Conservation (phyloP, 768 basidiomycete species). For the Agrocybe pediades region DNA sequence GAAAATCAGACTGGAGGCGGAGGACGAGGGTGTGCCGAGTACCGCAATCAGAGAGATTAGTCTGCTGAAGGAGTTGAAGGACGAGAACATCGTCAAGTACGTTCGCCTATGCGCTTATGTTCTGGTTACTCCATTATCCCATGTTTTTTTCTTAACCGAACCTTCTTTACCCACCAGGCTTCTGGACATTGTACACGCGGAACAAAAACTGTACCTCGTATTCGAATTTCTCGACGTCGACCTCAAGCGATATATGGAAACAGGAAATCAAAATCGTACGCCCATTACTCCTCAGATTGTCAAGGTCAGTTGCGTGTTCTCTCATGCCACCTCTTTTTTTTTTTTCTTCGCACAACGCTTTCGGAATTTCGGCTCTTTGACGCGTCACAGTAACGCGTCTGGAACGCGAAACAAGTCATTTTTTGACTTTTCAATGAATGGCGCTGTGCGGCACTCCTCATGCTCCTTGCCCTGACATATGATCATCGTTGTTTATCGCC, state of each 20-base stretch:
- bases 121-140: too few species aligned
- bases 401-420: slow-evolving; percentile 13
- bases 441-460: neutral
- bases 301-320: slow-evolving; percentile 65
- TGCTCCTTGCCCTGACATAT: slow-evolving; percentile 6
- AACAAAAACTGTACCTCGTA: slow-evolving; percentile 96
- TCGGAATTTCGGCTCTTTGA: slow-evolving; percentile 8
- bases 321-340: slow-evolving; percentile 10
- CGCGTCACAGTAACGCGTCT: slow-evolving; percentile 28
- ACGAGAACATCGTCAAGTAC: slow-evolving; percentile 94
- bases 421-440: slow-evolving; percentile 2
- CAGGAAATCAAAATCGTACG: slow-evolving; percentile 67
- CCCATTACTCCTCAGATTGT: slow-evolving; percentile 75
- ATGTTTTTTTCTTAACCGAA: slow-evolving; percentile 4
- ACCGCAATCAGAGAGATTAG: slow-evolving; percentile 99
- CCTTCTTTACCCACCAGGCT: slow-evolving; percentile 51
- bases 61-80: slow-evolving; percentile 93
- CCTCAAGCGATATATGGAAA: slow-evolving; percentile 96
- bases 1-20: slow-evolving; percentile 97
- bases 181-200: slow-evolving; percentile 94
- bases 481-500: slow-evolving; percentile 4
- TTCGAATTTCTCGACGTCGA: slow-evolving; percentile 98
- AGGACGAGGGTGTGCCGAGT: slow-evolving; percentile 98
- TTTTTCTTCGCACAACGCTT: slow-evolving; percentile 16
- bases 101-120: slow-evolving; percentile 17